Base-by-base conservation (phyloP, 768 basidiomycete species). In the Collybiopsis luxurians region DNA sequence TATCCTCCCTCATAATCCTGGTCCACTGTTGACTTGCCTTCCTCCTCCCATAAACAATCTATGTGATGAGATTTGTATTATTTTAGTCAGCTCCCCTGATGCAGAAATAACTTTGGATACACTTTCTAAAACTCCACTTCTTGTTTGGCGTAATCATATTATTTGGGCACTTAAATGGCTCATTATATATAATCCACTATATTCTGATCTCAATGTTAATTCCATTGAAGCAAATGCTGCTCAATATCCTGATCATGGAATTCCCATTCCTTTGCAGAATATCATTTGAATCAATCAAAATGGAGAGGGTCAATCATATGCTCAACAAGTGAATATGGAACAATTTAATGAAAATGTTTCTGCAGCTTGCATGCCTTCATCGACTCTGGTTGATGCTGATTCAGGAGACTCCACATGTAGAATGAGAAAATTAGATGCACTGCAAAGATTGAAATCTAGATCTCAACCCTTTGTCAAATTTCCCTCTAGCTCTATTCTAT, bases 31-130 rank as follows among this genome's bases (percentile, higher is more conserved):
- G 2, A 34, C n/a, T 24, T 36, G 51, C n/a, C 51, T 63, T 53
- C 64, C 64, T 3, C 51, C 54, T 2, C 62, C 64, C 1, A 30
- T 65, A 19, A 48, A 17, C 43, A 15, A 27, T n/a, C 27, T 65
- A 2, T 34, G 36, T 28, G 64, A 60, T 27, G 63, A 63, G 31
- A 60, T 65, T 15, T 64, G 55, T 60, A 56, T 65, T 3, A 60
- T 65, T 47, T 55, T 65, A 15, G 64, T 65, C 38, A 58, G 60
- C 6, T 63, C 64, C 9, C 51, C 62, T 17, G 55, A 55, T 40
- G 56, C 58, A 12, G 53, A 58, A 12, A 49, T 63, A 10, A 62
- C 58, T 13, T 23, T 31, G 21, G 61, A 56, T 24, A 58, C 59
- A 50, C 40, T 64, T 1, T 17, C n/a, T 21, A 61, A 49, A 23